A percentile compares a stretch with the other conserved stretches of the same genome.
Conservation (phyloP, 1,284 basidiomycete species). For the Ustilago shanxiensis region DNA sequence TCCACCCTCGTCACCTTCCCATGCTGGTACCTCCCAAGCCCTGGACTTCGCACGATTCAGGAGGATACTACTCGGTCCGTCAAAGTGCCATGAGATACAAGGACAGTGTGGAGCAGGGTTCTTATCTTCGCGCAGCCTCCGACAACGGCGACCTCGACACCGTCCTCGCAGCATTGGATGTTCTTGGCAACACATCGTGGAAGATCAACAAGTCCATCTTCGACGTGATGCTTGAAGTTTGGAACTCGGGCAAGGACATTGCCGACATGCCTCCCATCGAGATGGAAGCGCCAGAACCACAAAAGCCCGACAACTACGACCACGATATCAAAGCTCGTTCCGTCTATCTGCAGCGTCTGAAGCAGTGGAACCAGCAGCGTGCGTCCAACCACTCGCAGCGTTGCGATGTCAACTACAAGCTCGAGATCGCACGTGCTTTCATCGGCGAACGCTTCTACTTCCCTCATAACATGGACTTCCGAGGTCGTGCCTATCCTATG, state of each 20-base stretch:
- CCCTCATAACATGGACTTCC: conserved; percentile 98
- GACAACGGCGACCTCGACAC: conserved; percentile 83
- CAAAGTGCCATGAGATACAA: conserved; percentile 85
- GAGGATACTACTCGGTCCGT: conserved; percentile 79
- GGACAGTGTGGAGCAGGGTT: conserved; percentile 86
- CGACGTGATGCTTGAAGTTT: conserved; percentile 80
- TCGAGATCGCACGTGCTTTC: conserved; percentile 94
- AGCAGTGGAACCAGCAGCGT: conserved; percentile 72
- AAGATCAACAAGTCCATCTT: conserved; percentile 83
- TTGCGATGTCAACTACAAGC: conserved; percentile 95
- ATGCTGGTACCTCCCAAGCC: conserved; percentile 93
- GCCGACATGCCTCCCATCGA: conserved; percentile 71
- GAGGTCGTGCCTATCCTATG: conserved; percentile 95
- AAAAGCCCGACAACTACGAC: conserved; percentile 76
- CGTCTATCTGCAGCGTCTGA: conserved; percentile 77
- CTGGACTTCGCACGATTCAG: conserved; percentile 84
- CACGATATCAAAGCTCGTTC: conserved; percentile 79
- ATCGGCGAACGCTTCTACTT: conserved; percentile 88
- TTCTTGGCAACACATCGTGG: conserved; percentile 92
- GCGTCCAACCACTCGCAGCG: conserved; percentile 80
- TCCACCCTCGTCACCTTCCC: conserved; percentile 93
- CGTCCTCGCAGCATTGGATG: conserved; percentile 89
- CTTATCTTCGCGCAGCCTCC: conserved; percentile 83
- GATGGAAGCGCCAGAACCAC: conserved; percentile 72
- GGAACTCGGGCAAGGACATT: conserved; percentile 78